Percentiles rank a stretch among this genome's conserved stretches.
phyloP scores from a whole-genome alignment of 306 rosid genomes.

The Styphnolobium japonicum region DNA sequence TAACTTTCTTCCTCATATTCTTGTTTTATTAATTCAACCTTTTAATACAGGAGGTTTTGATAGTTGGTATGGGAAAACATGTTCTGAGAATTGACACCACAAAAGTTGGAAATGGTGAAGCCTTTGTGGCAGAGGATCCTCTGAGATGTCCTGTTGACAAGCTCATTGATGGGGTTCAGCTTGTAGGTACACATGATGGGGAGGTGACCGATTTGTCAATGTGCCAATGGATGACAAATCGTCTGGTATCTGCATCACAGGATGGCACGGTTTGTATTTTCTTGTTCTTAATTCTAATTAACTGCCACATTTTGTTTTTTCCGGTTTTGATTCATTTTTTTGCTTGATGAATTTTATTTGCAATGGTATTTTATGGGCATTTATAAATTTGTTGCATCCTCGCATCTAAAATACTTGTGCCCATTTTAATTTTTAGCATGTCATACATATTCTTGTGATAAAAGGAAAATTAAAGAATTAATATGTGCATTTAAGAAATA shows the following conservation, averaged over 20 bases:
- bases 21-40: conserved; percentile 25
- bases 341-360: background rate
- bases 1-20: conserved; percentile 6
- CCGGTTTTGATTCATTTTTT: background rate
- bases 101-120: conserved; percentile 78
- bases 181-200: conserved; percentile 89
- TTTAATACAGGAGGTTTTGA: conserved; percentile 78
- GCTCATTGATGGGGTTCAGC: conserved; percentile 90
- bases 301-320: background rate
- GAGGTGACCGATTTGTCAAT: conserved; percentile 96
- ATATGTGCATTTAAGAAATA: background rate
- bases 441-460: background rate
- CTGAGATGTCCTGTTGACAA: conserved; percentile 74
- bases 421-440: background rate
- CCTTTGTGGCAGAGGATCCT: conserved; percentile 73
- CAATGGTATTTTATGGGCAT: background rate
- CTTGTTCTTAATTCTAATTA: background rate
- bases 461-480: background rate
- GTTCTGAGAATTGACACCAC: conserved; percentile 88
- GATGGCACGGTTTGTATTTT: conserved; percentile 86
- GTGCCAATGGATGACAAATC: conserved; percentile 99
- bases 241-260: conserved; percentile 90
- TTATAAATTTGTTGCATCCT: background rate
- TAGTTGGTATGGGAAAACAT: conserved; percentile 85
- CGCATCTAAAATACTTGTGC: too few species aligned